Evolutionary conservation across 2,329 filamentous ascomycete species (phyloP), one percentile per base, ranked within the genome.

Genomic region (Cladosporium halotolerans): DNA sequence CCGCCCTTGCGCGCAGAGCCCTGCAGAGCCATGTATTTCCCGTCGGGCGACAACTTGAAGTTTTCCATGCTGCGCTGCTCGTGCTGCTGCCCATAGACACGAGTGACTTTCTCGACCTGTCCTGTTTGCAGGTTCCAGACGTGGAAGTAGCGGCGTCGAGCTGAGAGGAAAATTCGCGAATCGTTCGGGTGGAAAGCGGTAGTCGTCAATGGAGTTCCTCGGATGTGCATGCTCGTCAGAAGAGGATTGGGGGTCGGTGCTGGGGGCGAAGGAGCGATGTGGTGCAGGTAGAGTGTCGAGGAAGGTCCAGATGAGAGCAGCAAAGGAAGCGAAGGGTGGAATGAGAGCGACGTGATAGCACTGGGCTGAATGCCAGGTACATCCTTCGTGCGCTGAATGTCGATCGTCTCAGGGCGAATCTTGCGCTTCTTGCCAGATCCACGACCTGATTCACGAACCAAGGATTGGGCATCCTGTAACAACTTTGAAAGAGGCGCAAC

Each of bases 1-100:
- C 91, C 90, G 28, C 90, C 89, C 70, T 95, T 96, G 64, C 82
- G 84, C 2, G 84, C 82, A 1, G 88, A 85, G 13, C 89, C 89
- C 13, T 89, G 79, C 4, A 99, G 73, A 9, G 86, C 93, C 76
- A 99, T 85, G 70, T 91, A 91, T 44, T 83, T 80, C 1, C 92
- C 92, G 65, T 89, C 89, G 0, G 93, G 91, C 43, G 88, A 95
- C 23, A 95, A 74, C 62, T 86, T 88, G 77, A 99, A 95, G 31
- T 79, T 79, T 70, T 97, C 93, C 89, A 96, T 96, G 39, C 82
- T 86, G 63, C 84, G 86, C 70, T 96, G 91, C 70, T 95, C 89
- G 52, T 88, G 79, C 60, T 84, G 77, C 61, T 90, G 85, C 58
- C 90, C 82, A 66, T 86, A 81, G 55, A 93, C 75, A 67, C 86